Evolutionary conservation across 495 filamentous ascomycete genomes (phyloP).

Genomic region (Penicillium bialowiezense): DNA sequence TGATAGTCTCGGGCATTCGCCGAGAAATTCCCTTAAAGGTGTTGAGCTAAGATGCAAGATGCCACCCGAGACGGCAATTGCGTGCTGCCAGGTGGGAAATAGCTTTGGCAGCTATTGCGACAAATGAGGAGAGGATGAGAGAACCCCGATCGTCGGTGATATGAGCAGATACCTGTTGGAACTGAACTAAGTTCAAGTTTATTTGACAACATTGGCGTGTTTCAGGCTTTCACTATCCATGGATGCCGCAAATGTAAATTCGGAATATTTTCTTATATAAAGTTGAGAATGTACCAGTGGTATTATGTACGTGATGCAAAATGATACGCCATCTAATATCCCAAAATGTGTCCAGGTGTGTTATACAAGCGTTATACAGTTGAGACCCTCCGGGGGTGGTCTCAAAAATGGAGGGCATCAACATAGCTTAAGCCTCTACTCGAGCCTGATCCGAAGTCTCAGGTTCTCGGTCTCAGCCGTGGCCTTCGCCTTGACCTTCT

Average conservation of each 20-base stretch:
- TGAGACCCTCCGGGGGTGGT: background rate
- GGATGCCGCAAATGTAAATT: too few relatives aligned
- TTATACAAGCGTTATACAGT: slow-evolving; percentile 23
- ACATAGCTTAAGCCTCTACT: too few relatives aligned
- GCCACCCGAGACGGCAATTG: slow-evolving; percentile 16
- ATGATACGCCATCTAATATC: slow-evolving; percentile 7
- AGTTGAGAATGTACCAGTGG: slow-evolving; percentile 12
- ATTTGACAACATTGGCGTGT: too few relatives aligned
- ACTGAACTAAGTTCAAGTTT: too few relatives aligned
- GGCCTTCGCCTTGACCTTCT: background rate
- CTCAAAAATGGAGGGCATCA: background rate
- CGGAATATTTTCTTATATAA: background rate
- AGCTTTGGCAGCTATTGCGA: background rate
- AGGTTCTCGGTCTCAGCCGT: background rate
- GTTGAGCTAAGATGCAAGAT: slow-evolving; percentile 12
- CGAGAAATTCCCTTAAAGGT: background rate
- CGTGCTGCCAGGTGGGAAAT: slow-evolving; percentile 16
- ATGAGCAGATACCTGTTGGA: background rate
- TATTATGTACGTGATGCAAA: slow-evolving; percentile 14
- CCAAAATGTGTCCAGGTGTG: slow-evolving; percentile 5
- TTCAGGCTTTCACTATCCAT: too few relatives aligned
- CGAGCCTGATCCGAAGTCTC: too few relatives aligned
- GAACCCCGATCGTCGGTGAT: background rate
- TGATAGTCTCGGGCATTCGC: background rate
- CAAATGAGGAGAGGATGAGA: background rate